Base-by-base conservation (phyloP, 2,329 filamentous ascomycete species). In the Cryphonectria japonica region DNA sequence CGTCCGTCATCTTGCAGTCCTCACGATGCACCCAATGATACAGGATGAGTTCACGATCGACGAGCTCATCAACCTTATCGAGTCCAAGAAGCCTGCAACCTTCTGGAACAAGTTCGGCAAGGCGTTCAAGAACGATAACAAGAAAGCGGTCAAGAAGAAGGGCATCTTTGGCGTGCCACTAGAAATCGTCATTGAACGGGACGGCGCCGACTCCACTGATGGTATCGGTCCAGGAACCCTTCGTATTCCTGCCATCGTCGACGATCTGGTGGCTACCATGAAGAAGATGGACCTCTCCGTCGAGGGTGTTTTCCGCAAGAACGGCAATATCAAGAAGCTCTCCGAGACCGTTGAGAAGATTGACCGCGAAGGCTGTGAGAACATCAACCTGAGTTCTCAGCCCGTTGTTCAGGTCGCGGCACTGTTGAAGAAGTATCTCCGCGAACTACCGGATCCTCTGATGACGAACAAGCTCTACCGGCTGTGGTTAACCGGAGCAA, bases 101-200 rank as follows among this genome's bases (percentile, higher is more conserved):
- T 97, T 99, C 82, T 99, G 96, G 96, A 96, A 95, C 80, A 98
- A 98, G 77, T 95, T 99, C 74, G 95, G 95, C 73, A 97, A 98
- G 79, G 95, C 95, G 1, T 97, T 98, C 81, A 96, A 95, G 80
- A 94, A 93, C 75, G 93, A 96, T 76, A 92, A 90, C 75, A 88
- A 85, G 76, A 94, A 95, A 80, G 87, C 82, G 43, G 87, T 89
- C 75, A 97, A 97, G 83, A 97, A 97, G 84, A 97, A 97, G 84
- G 95, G 94, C 57, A 91, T 97, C 34, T 99, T 99, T 78, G 94
- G 95, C 54, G 93, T 98, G 39, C 91, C 92, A 3, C 84, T 99
- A 32, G 96, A 99, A 74, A 84, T 92, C 52, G 91, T 99, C 65
- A 91, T 98, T 59, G 96, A 99, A 75, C 92, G 93, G 74, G 95